A percentile compares a stretch with the other conserved stretches of the same genome.
Evolutionary conservation across 176 grass and related monocot genomes (phyloP).

Genomic region (Oryza meyeriana): DNA sequence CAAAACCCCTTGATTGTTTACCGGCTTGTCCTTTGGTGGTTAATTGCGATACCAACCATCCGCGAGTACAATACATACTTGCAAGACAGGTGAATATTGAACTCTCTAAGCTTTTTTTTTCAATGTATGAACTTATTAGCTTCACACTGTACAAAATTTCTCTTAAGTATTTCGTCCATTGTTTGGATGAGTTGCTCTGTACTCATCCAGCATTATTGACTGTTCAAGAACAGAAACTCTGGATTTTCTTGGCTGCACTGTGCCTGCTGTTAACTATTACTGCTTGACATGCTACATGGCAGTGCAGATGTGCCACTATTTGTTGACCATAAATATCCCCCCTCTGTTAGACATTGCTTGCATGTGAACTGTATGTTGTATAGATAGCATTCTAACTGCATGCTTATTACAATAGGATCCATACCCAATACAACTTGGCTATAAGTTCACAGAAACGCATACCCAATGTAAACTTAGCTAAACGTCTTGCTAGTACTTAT

Average conservation of each 20-base stretch:
- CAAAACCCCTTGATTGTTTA: conserved; percentile 86
- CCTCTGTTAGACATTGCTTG: conserved; percentile 8
- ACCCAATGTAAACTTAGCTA: neutral
- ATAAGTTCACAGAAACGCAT: neutral
- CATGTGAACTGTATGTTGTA: conserved; percentile 19
- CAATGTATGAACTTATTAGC: conserved; percentile 14
- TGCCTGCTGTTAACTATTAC: conserved; percentile 15
- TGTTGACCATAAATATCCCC: conserved; percentile 10
- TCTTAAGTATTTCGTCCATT: neutral
- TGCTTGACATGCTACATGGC: conserved; percentile 23
- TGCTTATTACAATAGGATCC: neutral
- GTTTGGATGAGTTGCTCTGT: neutral
- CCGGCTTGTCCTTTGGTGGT: conserved; percentile 92
- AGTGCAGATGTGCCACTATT: conserved; percentile 18
- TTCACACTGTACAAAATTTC: conserved; percentile 3
- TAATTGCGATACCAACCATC: conserved; percentile 97
- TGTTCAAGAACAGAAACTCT: conserved; percentile 6
- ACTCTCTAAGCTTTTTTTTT: conserved; percentile 10
- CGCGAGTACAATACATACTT: conserved; percentile 98
- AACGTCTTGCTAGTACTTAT: neutral
- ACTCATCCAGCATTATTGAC: conserved; percentile 8
- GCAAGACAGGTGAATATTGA: conserved; percentile 80
- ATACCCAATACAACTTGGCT: neutral
- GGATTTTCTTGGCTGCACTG: neutral
- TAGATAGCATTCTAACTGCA: neutral